A percentile compares a stretch with the other conserved stretches of the same genome.
Conservation (phyloP, 805 yeast genomes). For the Myxozyma mucilagina region DNA sequence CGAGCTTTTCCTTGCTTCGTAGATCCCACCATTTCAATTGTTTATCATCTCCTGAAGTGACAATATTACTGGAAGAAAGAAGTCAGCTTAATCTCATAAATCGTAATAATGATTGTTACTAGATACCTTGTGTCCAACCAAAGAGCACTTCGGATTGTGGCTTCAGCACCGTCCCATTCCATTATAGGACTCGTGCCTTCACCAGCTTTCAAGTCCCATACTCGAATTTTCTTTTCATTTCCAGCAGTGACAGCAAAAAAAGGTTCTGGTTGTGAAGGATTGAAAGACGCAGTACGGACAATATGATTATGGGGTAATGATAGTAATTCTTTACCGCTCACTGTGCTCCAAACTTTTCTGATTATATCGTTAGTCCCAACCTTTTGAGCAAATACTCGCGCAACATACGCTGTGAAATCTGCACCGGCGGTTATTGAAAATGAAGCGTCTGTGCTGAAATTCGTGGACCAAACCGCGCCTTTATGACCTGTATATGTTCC, state of each 20-base stretch:
- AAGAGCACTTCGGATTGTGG: constrained; percentile 31
- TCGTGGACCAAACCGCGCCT: constrained; percentile 41
- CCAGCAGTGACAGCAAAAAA: constrained; percentile 35
- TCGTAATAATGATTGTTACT: not conserved
- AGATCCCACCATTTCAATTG: constrained; percentile 38
- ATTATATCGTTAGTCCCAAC: not conserved
- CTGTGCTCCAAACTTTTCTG: constrained; percentile 28
- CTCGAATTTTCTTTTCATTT: constrained; percentile 35
- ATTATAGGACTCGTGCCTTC: constrained; percentile 14
- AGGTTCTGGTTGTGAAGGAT: constrained; percentile 18
- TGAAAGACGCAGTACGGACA: constrained; percentile 30
- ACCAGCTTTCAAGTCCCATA: constrained; percentile 31
- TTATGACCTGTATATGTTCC: constrained; percentile 42
- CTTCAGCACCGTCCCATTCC: constrained; percentile 33
- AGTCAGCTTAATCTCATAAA: not conserved
- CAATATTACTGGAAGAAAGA: constrained; percentile 12
- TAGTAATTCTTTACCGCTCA: constrained; percentile 7
- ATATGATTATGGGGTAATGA: constrained; percentile 26
- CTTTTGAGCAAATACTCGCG: too few relatives aligned
- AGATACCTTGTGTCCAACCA: constrained; percentile 32
- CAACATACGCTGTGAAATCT: constrained; percentile 38
- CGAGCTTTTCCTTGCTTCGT: constrained; percentile 15
- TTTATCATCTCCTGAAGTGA: constrained; percentile 34
- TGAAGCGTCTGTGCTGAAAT: constrained; percentile 33
- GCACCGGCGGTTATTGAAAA: constrained; percentile 40